Base-by-base conservation (phyloP, 2,329 filamentous ascomycete species). In the Sporothrix sp. region DNA sequence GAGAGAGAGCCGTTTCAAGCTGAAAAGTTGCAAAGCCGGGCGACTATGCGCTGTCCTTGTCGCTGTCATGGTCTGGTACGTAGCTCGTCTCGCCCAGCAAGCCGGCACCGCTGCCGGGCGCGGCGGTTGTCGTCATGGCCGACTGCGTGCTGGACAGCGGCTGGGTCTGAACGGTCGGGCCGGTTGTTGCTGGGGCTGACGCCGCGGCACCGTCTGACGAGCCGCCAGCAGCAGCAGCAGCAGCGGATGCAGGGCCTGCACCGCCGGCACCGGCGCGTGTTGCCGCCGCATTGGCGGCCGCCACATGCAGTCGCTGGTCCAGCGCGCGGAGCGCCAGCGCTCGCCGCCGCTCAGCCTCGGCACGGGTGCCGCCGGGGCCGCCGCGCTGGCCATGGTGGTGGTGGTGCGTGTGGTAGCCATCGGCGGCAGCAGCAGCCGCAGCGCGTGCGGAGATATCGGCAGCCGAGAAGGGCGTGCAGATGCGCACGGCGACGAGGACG, bases 291-390 rank as follows among this genome's bases (percentile, higher is more conserved):
- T 67, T 75, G 30, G 73, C 73, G 14, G 85, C 84, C 3, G 89
- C 88, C n/a, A 87, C 85, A 65, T 93, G 86, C 48, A 98, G 72
- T 57, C 93, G 78, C 69, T 97, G 89, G 66, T 98, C 93, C 50
- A 98, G 71, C 3, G 90, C 91, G 63, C 91, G 91, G 51, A 98
- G 74, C 1, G 93, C 93, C 57, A 98, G 70, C 0, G 90, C 90
- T 58, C 93, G 79, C 63, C 93, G 79, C 58, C 93, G 74, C 71
- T 97, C 93, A 1, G 91, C 91, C 67, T 97, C 93, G 45, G 93
- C 91, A 53, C 90, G 81, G 45, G 90, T 87, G 47, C 82, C 80
- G 11, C 82, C 76, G 10, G 77, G 81, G 5, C 73, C 76, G 20
- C 75, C 75, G 36, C 78, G 82, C 23, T 49, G 43, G 35, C 35